phyloP scores from a whole-genome alignment of 1,284 basidiomycete genomes.

The Dichomitus squalens region DNA sequence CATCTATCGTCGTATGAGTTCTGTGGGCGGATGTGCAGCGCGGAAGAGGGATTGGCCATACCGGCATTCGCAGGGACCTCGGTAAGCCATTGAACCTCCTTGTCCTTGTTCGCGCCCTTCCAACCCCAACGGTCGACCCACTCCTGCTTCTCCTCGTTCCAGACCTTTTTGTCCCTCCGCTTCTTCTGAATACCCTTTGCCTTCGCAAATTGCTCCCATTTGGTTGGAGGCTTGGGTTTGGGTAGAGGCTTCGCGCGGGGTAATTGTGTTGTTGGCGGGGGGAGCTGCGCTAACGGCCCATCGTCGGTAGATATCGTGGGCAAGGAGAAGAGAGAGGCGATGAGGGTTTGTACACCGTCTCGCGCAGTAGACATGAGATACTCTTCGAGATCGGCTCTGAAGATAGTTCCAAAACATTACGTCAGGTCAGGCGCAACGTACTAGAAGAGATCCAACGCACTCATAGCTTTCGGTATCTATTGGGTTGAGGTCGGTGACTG shows the following conservation, averaged over 20 bases:
- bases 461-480: slow-evolving; percentile 81
- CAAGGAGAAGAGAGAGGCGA: slow-evolving; percentile 81
- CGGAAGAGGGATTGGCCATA: slow-evolving; percentile 41
- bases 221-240: slow-evolving; percentile 90
- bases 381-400: slow-evolving; percentile 76
- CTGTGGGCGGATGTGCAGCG: not conserved
- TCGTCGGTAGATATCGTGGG: slow-evolving; percentile 78
- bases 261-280: slow-evolving; percentile 73
- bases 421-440: not conserved
- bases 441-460: slow-evolving; percentile 46
- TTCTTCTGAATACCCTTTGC: slow-evolving; percentile 92
- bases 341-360: slow-evolving; percentile 84
- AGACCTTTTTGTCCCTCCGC: slow-evolving; percentile 81
- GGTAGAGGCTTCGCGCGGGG: slow-evolving; percentile 94
- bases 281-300: slow-evolving; percentile 86
- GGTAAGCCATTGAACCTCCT: slow-evolving; percentile 91
- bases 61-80: slow-evolving; percentile 88
- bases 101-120: slow-evolving; percentile 88
- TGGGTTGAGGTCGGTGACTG: slow-evolving; percentile 87
- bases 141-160: slow-evolving; percentile 94
- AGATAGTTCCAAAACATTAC: not conserved
- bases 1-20: slow-evolving; percentile 43
- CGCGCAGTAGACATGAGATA: slow-evolving; percentile 83
- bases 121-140: slow-evolving; percentile 95
- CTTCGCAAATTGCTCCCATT: slow-evolving; percentile 96